Evolutionary conservation across 2,329 filamentous ascomycete genomes (phyloP), one percentile per base, ranked within the genome.

Genomic region (Magnaporthiopsis rhizophila): DNA sequence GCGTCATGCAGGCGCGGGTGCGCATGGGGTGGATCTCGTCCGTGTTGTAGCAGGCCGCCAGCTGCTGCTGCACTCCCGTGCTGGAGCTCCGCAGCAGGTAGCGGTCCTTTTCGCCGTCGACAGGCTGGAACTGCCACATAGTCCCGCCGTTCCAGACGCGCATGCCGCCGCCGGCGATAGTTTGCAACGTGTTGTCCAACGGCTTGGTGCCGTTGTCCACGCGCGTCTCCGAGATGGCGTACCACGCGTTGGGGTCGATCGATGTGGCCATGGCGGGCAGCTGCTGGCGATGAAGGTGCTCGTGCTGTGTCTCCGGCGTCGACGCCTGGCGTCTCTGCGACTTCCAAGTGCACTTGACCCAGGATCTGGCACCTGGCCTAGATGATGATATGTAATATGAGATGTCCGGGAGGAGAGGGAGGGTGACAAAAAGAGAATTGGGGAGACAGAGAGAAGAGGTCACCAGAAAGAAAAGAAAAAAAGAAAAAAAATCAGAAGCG

Each of bases 161-260:
- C 62, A 63, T 63, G 53, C 62, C 56, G 58, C 58, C 58, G 12
- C 34, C 32, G n/a, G 21, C 1, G 13, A 18, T 45, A 34, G 34
- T 26, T 56, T 63, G 62, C 30, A 63, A 56, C 30, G 62, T 58
- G 62, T 28, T 63, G 30, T 59, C 38, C 53, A 63, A 32, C 30
- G 34, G 53, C 32, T 36, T 58, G 53, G 30, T 63, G 53, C 53
- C 34, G 24, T 63, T 63, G 62, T 63, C 62, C 2, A 63, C 62
- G 30, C 62, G 53, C 56, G 62, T 63, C 62, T 63, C 62, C 34
- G 62, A 63, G 56, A 63, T 58, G 32, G 56, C 62, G 56, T 63
- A 63, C 62, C 62, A 63, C 24, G n/a, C 62, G 62, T 63, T 63
- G n/a, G 53, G 24, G 56, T 63, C 62, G 28, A 62, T 56, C 30